Evolutionary conservation across 495 filamentous ascomycete species (phyloP), one percentile per base, ranked within the genome.

Genomic region (Aspergillus indologenus): DNA sequence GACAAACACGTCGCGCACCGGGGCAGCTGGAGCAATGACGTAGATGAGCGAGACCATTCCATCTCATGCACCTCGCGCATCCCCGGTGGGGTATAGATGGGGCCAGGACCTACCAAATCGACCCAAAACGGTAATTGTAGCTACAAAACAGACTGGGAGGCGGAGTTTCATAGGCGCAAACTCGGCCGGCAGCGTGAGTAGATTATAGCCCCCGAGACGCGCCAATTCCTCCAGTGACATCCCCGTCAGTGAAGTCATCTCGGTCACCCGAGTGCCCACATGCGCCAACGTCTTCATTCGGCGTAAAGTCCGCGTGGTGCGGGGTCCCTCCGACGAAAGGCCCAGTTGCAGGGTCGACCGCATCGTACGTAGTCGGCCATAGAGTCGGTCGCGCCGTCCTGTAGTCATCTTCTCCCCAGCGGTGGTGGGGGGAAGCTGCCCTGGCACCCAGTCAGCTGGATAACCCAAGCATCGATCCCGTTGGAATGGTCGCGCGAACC

Each of bases 71-170:
- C 34, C 5, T 14, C 34, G 5, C 34, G 34, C 34, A 21, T 26
- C 47, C 18, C 21, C 26, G 22, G 56, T 61, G 61, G 23, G 42
- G 20, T 14, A 44, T 15, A 22, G 14, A 22, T 15, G 8, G 24
- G 43, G 31, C 29, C 12, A 24, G 54, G 40, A 62, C 83, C 65
- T 70, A 91, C 90, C 85, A 73, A 88, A 77, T 63, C 81, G 80
- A 11, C 83, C 74, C 34, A 94, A 73, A 70, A 85, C 87, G 49
- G 82, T 80, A 42, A 83, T 82, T 8, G 85, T 86, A 14, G 87
- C 88, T 40, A 89, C 87, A 55, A 93, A 83, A 63, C 88, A 91
- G 5, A 87, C 87, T 7, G 90, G 90, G 12, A 94, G 73, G 18
- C 82, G 73, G 53, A 91, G 74, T 21, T 82, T 80, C 4, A 79